phyloP scores from a whole-genome alignment of 805 yeast species.

The Jamesozyma gamospora region DNA sequence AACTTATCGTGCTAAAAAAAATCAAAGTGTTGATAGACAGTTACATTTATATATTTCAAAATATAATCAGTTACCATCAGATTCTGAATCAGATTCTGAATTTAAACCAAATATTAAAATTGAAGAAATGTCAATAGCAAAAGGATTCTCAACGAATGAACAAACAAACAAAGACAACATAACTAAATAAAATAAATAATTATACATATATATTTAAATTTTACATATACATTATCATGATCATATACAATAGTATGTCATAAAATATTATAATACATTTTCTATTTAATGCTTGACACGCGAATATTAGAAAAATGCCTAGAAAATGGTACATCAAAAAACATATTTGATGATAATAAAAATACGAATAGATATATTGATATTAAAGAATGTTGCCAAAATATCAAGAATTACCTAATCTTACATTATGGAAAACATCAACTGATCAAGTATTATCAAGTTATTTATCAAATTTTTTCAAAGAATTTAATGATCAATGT shows the following conservation, averaged over 20 bases:
- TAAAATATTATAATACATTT: no score
- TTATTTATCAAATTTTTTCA: not conserved
- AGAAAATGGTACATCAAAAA: no score
- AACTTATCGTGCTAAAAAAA: conserved; percentile 48
- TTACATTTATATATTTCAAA: conserved; percentile 57
- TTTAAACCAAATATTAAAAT: not conserved
- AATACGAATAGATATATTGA: no score
- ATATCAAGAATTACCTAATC: conserved; percentile 1
- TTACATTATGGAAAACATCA: conserved; percentile 1
- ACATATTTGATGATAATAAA: no score
- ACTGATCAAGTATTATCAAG: not conserved
- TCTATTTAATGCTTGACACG: no score
- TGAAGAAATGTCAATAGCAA: conserved; percentile 6
- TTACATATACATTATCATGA: no score
- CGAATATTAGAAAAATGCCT: no score
- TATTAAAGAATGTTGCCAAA: no score
- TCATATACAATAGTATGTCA: no score
- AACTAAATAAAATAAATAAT: no score
- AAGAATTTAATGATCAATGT: not conserved
- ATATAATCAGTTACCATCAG: conserved; percentile 31
- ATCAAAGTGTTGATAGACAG: conserved; percentile 72
- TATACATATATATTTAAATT: no score
- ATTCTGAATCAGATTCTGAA: not conserved
- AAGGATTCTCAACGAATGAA: not conserved
- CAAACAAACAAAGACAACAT: no score